Percentiles rank a stretch among this genome's conserved stretches.
Evolutionary conservation across 805 yeast genomes (phyloP).

Genomic region (Metschnikowia koreensis): DNA sequence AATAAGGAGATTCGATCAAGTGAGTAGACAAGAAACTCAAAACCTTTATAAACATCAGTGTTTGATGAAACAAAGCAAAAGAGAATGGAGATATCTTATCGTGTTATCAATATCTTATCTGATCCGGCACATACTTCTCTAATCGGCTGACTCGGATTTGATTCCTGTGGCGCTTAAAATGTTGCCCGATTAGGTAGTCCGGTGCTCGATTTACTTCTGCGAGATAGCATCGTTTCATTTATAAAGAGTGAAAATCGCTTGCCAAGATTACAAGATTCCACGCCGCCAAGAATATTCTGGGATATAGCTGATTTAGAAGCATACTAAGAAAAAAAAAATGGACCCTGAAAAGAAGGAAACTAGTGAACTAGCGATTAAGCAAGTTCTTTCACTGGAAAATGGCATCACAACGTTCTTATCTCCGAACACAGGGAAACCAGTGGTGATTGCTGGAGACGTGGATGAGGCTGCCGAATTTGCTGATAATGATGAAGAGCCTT

Average conservation of each 20-base stretch:
- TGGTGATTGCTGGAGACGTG: slow-evolving; percentile 34
- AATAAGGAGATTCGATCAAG: no score
- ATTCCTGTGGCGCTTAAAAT: background rate
- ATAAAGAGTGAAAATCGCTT: background rate
- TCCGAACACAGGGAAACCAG: slow-evolving; percentile 18
- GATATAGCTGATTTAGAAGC: background rate
- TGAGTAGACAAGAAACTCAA: background rate
- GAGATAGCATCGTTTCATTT: background rate
- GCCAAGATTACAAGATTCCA: background rate
- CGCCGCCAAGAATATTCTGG: background rate
- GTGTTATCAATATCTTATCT: background rate
- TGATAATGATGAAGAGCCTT: slow-evolving; percentile 25
- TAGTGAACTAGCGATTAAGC: slow-evolving; percentile 2
- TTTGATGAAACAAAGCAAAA: background rate
- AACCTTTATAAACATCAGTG: no score
- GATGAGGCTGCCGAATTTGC: slow-evolving; percentile 47
- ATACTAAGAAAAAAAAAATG: background rate
- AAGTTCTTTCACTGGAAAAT: slow-evolving; percentile 5
- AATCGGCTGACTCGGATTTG: background rate
- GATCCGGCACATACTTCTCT: background rate
- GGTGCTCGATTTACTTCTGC: background rate
- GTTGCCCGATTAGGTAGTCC: background rate
- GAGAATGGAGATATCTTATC: background rate
- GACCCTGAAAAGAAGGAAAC: slow-evolving; percentile 4
- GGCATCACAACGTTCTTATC: slow-evolving; percentile 17